Base-by-base conservation (phyloP, 805 yeast species). In the Candida glaebosa region DNA sequence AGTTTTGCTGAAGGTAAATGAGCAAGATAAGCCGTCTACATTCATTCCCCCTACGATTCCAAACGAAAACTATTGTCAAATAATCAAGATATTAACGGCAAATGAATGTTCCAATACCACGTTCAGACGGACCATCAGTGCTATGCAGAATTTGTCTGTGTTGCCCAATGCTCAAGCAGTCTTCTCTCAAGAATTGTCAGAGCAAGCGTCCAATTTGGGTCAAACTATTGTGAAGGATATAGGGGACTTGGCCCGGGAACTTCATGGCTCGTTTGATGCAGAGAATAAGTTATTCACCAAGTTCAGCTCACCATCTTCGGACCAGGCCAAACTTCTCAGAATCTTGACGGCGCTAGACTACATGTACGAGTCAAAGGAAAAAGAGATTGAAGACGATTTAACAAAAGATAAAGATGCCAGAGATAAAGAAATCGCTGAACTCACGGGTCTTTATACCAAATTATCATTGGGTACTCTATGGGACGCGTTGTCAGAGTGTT, bases 291-390 rank as follows among this genome's bases (percentile, higher is more conserved):
- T 80, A 2, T 69, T 89, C 45, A 64, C 77, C 19, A 79, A 78
- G 50, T 87, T 90, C 54, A 85, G 93, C 2, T 77, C 87, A 0
- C 78, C 89, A 1, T 79, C 85, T 32, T 85, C 96, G 0, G 89
- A 85, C 46, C 98, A 93, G 58, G 86, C 96, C 5, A 89, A 88
- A 53, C 63, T 93, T n/a, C 67, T 91, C 41, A 74, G 96, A 39
- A 81, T 88, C 2, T 69, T 90, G 45, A 89, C 97, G 1, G 96
- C 96, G 0, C 71, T 90, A 43, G 96, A 90, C 53, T 87, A 84
- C 51, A 69, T 90, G 55, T 84, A 78, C 58, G 87, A 82, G 39
- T 56, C 69, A 0, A 63, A 66, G 25, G 57, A 57, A 19, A 53
- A 53, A 33, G 49, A 49, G 34, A 49, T 34, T 48, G 53, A 52